A percentile compares a stretch with the other conserved stretches of the same genome.
Evolutionary conservation across 1,139 yeast species (phyloP).

Genomic region (Geotrichum europaeum): DNA sequence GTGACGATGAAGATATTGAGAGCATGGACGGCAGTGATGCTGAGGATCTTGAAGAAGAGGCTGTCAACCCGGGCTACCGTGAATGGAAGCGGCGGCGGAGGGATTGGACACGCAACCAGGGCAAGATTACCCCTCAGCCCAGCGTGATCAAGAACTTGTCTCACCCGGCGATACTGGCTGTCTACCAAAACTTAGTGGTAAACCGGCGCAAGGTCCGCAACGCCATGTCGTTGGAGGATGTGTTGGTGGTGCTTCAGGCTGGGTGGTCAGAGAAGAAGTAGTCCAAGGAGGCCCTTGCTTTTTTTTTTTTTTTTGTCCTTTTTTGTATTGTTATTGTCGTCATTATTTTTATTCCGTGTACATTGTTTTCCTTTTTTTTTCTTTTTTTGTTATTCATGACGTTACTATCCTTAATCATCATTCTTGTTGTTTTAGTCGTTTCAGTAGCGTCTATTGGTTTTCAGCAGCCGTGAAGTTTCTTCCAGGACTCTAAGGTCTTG

Average conservation of each 20-base stretch:
- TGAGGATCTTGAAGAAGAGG: conserved; percentile 27
- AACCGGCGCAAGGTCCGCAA: conserved; percentile 47
- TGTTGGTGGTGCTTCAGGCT: conserved; percentile 47
- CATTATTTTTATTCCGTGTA: not conserved
- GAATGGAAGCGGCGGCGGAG: conserved; percentile 30
- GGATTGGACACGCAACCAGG: conserved; percentile 25
- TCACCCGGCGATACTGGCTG: conserved; percentile 32
- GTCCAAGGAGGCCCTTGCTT: not conserved
- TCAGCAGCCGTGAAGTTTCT: conserved; percentile 25
- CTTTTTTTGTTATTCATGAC: not conserved
- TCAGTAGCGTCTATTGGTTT: conserved; percentile 11
- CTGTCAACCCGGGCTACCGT: conserved; percentile 28
- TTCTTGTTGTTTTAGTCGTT: not conserved
- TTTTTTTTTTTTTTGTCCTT: not conserved
- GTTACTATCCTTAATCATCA: not conserved
- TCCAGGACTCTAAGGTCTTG: conserved; percentile 47
- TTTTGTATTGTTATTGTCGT: not conserved
- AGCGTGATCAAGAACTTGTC: conserved; percentile 26
- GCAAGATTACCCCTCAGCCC: not conserved
- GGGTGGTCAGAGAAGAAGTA: conserved; percentile 44
- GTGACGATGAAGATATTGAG: conserved; percentile 2
- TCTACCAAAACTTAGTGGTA: conserved; percentile 48
- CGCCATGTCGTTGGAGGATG: conserved; percentile 48
- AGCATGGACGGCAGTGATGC: conserved; percentile 6
- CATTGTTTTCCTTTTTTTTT: not conserved